phyloP scores from a whole-genome alignment of 176 grass and related monocot genomes.

The Raddia distichophylla region DNA sequence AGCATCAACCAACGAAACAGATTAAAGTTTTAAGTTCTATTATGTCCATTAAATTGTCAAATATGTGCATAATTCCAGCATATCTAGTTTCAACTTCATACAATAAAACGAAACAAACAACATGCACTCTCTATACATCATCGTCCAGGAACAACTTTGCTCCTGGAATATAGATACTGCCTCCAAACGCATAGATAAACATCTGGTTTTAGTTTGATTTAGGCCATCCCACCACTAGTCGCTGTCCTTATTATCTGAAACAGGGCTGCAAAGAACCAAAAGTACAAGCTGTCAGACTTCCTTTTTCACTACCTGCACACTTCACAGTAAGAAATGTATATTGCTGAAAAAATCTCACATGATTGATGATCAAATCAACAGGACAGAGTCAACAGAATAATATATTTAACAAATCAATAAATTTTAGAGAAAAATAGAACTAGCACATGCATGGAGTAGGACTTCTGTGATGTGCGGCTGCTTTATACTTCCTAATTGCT shows the following conservation, averaged over 20 bases:
- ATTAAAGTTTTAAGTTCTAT: background rate
- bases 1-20: background rate
- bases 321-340: background rate
- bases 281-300: constrained; percentile 2
- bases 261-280: constrained; percentile 52
- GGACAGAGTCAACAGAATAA: background rate
- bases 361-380: background rate
- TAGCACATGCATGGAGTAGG: background rate
- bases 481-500: background rate
- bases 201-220: constrained; percentile 6
- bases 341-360: background rate
- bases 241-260: constrained; percentile 71
- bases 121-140: constrained; percentile 26
- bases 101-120: background rate
- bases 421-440: background rate
- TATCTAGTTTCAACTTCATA: constrained; percentile 11
- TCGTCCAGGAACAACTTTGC: constrained; percentile 29
- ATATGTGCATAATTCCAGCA: constrained; percentile 27
- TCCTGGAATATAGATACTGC: constrained; percentile 33
- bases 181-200: constrained; percentile 1
- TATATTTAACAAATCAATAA: background rate
- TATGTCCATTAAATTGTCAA: constrained; percentile 28
- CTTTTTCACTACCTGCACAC: background rate
- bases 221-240: constrained; percentile 53
- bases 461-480: background rate